These are phyloP conservation scores for Polytrichum formosum DNA, from an alignment of 225 moss, liverwort and hornwort genomes.

Conservation along the genomic window DNA sequence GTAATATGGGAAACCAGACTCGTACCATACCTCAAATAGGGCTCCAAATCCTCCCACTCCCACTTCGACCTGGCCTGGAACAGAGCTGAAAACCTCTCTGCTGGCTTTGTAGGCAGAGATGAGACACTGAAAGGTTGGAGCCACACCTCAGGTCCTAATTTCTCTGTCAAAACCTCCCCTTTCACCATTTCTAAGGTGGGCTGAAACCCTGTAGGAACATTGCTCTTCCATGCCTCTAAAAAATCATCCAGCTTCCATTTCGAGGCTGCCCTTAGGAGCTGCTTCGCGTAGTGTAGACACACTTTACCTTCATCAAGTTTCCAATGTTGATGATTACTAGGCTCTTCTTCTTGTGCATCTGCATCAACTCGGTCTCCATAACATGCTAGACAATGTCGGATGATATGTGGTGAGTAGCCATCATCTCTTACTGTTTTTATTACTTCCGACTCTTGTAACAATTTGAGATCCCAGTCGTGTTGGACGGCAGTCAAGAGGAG, in stretches of 20 bases:
- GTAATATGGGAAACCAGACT: no score
- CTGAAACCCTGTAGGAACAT: constrained; percentile 48
- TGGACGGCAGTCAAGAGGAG: constrained; percentile 68
- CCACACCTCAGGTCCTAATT: constrained; percentile 71
- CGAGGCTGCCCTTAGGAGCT: constrained; percentile 44
- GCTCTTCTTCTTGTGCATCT: constrained; percentile 14
- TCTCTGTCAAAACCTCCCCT: constrained; percentile 81
- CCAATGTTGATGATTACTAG: constrained; percentile 34
- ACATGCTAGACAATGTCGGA: constrained; percentile 65
- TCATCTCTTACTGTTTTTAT: constrained; percentile 54
- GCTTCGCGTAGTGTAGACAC: constrained; percentile 71
- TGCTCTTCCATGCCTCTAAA: constrained; percentile 65
- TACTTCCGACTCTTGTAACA: constrained; percentile 53
- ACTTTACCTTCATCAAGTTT: constrained; percentile 70
- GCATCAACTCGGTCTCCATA: constrained; percentile 47
- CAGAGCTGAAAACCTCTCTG: constrained; percentile 75
- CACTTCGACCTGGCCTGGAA: constrained; percentile 81
- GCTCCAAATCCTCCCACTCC: constrained; percentile 92
- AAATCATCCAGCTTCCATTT: constrained; percentile 62
- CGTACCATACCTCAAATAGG: constrained; percentile 63
- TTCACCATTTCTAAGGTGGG: constrained; percentile 70
- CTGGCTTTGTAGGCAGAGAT: constrained; percentile 68
- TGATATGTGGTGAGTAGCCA: constrained; percentile 66
- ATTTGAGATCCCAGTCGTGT: constrained; percentile 72
- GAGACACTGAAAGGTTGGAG: constrained; percentile 65